Base-by-base conservation (phyloP, 2,329 filamentous ascomycete species). In the Xylaria multiplex region DNA sequence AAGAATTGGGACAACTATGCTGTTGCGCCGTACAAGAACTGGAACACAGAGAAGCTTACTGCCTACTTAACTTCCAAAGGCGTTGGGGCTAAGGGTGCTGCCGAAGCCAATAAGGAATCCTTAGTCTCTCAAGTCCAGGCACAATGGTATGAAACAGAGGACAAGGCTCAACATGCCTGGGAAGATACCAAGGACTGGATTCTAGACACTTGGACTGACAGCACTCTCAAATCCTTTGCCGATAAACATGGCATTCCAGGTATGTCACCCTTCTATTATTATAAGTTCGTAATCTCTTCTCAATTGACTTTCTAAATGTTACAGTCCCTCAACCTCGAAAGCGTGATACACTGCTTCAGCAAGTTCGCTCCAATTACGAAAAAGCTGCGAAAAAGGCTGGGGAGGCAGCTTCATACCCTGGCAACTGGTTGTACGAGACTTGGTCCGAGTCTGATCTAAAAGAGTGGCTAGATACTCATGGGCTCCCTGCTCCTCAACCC, bases 371-470 rank as follows among this genome's bases (percentile, higher is more conserved):
- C 70, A 94, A 89, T 80, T 98, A 97, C 77, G 92, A 97, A 73
- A 81, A 86, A 1, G 81, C 90, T 64, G 93, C 95, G 16, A 89
- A 93, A 79, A 89, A 89, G 79, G 78, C 79, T 11, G 92, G 92
- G 67, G 91, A 97, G 80, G 91, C 93, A 14, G 82, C 88, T 59
- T 82, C 88, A n/a, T 98, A 98, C 76, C 96, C 96, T 40, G 96
- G 96, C 45, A 89, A 97, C 81, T 98, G 96, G 96, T 83, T 98
- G 49, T 99, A 97, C 77, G 86, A 90, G 67, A 85, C 90, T 7
- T 99, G 96, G 96, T 90, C 92, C 59, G 92, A 97, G 70, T 97
- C 94, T 70, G 95, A 97, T 56, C 82, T 97, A 69, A 98, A 98
- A 84, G 87, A 92, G 71, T 99, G 92, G 91, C 90, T 97, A 53